Conservation (phyloP, 1,284 basidiomycete genomes). For the Trichosporon sp. region DNA sequence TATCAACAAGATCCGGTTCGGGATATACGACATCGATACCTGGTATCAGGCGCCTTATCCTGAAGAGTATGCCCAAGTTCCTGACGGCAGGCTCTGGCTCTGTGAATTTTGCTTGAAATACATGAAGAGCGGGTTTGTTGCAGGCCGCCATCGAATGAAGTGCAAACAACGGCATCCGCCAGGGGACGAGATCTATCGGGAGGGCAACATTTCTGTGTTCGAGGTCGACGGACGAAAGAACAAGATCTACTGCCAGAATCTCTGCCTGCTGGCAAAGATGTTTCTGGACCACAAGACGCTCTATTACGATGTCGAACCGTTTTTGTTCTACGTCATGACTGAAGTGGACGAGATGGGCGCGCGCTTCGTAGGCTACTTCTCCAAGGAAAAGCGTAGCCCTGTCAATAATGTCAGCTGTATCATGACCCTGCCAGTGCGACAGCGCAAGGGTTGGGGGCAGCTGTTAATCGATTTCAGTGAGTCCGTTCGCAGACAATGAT, state of each 20-base stretch:
- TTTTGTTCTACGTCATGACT: slow-evolving; percentile 98
- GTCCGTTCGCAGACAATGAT: no score
- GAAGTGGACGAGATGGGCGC: slow-evolving; percentile 85
- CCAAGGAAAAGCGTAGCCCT: slow-evolving; percentile 95
- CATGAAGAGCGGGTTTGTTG: slow-evolving; percentile 91
- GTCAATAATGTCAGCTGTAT: slow-evolving; percentile 99
- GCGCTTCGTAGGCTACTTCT: slow-evolving; percentile 96
- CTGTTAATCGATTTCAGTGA: slow-evolving; percentile 92
- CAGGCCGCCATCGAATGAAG: slow-evolving; percentile 85
- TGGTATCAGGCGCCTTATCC: slow-evolving; percentile 99
- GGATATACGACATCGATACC: slow-evolving; percentile 90
- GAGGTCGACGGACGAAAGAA: slow-evolving; percentile 98
- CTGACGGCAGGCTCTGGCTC: slow-evolving; percentile 90
- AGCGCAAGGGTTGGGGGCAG: slow-evolving; percentile 92
- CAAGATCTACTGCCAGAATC: slow-evolving; percentile 99
- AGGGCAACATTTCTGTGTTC: slow-evolving; percentile 82
- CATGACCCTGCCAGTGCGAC: slow-evolving; percentile 95
- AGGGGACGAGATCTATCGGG: slow-evolving; percentile 96
- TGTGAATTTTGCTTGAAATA: slow-evolving; percentile 99
- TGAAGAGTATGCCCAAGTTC: slow-evolving; percentile 90
- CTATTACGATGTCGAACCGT: slow-evolving; percentile 99
- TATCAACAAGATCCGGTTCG: slow-evolving; percentile 86
- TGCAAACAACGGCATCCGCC: slow-evolving; percentile 94
- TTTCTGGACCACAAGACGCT: slow-evolving; percentile 99
- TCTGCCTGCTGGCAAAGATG: slow-evolving; percentile 99